Evolutionary conservation across 139 green algal species (phyloP).

Genomic region (Tetraselmis striata): DNA sequence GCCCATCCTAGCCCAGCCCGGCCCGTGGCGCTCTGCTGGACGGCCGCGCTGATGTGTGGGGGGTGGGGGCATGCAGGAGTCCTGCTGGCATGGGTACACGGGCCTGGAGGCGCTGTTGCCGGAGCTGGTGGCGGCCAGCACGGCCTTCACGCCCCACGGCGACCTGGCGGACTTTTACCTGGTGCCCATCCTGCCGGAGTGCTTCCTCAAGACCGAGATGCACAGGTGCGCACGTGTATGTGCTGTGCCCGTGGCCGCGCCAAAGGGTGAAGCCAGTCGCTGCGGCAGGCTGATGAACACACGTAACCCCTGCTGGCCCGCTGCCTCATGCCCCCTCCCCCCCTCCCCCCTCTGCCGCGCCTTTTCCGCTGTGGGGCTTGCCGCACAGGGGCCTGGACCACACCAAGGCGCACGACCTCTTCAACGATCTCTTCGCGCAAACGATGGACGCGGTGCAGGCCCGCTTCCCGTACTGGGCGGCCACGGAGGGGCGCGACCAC

Average conservation of each 20-base stretch:
- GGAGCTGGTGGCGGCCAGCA: not conserved
- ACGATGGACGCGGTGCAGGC: constrained; percentile 10
- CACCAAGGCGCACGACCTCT: not conserved
- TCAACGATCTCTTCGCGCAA: constrained; percentile 1
- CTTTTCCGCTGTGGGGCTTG: too few relatives aligned
- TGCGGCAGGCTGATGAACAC: too few relatives aligned
- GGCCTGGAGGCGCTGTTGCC: not conserved
- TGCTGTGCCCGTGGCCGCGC: not conserved
- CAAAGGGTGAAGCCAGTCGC: too few relatives aligned
- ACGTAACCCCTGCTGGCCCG: too few relatives aligned
- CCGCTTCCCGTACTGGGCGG: constrained; percentile 5
- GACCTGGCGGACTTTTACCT: constrained; percentile 11
- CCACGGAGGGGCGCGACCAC: constrained; percentile 8
- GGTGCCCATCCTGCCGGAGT: constrained; percentile 10
- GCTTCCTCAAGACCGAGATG: constrained; percentile 5
- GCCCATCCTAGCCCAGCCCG: too few relatives aligned
- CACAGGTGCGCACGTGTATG: not conserved
- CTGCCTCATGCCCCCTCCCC: too few relatives aligned
- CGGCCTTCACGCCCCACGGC: not conserved
- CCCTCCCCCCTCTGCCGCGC: too few relatives aligned
- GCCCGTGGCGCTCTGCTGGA: too few relatives aligned
- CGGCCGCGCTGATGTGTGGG: too few relatives aligned
- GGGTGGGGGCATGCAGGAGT: not conserved
- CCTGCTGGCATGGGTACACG: not conserved
- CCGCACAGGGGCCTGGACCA: not conserved